Percentiles rank a stretch among this genome's conserved stretches.
These are phyloP conservation scores for Elongisporangium undulatum DNA, from an alignment of 352 stramenopile species.

Conservation along the genomic window DNA sequence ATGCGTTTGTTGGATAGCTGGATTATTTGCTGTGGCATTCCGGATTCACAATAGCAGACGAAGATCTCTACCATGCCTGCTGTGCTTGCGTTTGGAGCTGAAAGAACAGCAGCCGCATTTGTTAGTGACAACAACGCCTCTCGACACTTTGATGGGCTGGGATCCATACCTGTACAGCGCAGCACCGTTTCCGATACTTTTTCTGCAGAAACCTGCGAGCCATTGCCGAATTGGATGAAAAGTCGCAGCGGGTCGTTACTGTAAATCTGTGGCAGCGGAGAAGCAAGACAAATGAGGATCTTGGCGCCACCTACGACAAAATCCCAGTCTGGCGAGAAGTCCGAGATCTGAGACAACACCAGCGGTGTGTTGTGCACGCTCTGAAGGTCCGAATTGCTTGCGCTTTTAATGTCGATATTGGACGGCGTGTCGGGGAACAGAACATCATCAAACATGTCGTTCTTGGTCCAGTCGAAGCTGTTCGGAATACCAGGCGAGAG, in stretches of 20 bases:
- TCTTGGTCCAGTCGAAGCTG: conserved; percentile 5
- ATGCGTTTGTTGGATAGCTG: conserved; percentile 39
- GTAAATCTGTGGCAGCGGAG: conserved; percentile 25
- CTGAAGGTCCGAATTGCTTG: background rate
- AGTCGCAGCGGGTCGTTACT: conserved; percentile 25
- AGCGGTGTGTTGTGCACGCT: too few species aligned
- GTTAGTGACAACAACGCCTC: background rate
- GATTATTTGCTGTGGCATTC: conserved; percentile 19
- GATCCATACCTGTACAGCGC: conserved; percentile 59
- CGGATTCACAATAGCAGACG: conserved; percentile 32
- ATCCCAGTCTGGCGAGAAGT: conserved; percentile 86
- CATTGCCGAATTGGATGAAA: conserved; percentile 70
- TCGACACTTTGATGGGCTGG: background rate
- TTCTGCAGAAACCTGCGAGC: conserved; percentile 38
- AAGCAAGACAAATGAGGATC: conserved; percentile 71
- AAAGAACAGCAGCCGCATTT: conserved; percentile 2
- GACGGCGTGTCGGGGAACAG: conserved; percentile 22
- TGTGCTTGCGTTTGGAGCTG: conserved; percentile 38
- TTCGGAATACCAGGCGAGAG: conserved; percentile 3
- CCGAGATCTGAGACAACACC: conserved; percentile 33
- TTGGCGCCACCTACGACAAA: conserved; percentile 73
- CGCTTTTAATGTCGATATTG: background rate
- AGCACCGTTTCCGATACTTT: conserved; percentile 69
- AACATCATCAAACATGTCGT: conserved; percentile 15
- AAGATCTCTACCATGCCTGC: conserved; percentile 57